Percentiles rank a stretch among this genome's conserved stretches.
phyloP scores from a whole-genome alignment of 2,329 filamentous ascomycete genomes.

The Blastomyces silverae region DNA sequence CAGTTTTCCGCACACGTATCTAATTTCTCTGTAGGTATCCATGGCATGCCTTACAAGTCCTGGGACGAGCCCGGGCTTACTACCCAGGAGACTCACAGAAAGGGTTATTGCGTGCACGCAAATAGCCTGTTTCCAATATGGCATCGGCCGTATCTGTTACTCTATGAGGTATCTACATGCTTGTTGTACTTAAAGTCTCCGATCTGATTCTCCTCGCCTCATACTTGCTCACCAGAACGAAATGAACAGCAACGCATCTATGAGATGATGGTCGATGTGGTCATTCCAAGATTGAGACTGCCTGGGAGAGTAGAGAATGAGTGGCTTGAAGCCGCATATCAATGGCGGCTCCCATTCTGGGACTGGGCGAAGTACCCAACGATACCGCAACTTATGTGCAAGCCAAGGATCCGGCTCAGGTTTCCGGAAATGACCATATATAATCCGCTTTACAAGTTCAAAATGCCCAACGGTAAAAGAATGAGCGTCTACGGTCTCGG shows the following conservation, averaged over 20 bases:
- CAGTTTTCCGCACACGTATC: neutral
- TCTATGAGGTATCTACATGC: conserved; percentile 47
- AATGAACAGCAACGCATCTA: conserved; percentile 35
- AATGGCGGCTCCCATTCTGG: conserved; percentile 45
- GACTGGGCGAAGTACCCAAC: conserved; percentile 39
- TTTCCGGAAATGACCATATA: neutral
- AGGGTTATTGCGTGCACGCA: conserved; percentile 63
- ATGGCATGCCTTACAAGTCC: conserved; percentile 59
- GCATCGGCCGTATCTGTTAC: conserved; percentile 71
- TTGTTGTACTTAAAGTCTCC: neutral
- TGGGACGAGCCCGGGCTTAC: conserved; percentile 48
- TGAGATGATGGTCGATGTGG: conserved; percentile 30
- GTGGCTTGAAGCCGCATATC: conserved; percentile 43
- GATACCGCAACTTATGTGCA: neutral
- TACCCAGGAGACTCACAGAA: conserved; percentile 39
- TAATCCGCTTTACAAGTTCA: conserved; percentile 37
- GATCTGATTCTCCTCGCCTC: conserved; percentile 14
- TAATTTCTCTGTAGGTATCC: conserved; percentile 54
- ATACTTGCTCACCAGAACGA: neutral
- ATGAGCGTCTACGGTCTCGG: neutral
- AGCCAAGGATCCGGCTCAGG: neutral
- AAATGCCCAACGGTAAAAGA: conserved; percentile 2
- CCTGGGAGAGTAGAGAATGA: conserved; percentile 30
- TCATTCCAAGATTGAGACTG: conserved; percentile 37
- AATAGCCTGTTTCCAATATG: conserved; percentile 71